Base-by-base conservation (phyloP, 2,329 filamentous ascomycete genomes). In the Lanzia echinophila region DNA sequence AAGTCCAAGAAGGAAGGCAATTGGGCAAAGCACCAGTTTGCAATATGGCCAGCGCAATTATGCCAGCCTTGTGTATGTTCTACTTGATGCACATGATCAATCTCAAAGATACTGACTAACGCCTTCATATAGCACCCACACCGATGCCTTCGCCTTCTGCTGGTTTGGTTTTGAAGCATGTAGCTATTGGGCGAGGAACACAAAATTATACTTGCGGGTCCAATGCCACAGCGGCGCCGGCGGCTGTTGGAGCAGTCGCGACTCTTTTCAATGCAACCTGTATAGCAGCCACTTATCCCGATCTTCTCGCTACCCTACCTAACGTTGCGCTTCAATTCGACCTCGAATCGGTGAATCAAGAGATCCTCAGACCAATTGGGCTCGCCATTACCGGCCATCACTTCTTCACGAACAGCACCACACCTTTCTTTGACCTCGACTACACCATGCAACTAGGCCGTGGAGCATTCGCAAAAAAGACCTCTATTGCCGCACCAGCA, bases 131-230 rank as follows among this genome's bases (percentile, higher is more conserved):
- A 75, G 81, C 76, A 59, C 75, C 82, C 44, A 75, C 75, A 6
- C 72, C 79, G 15, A 77, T 95, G 6, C 83, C 86, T 13, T 59
- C 75, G 7, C 82, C 83, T 13, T 72, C 81, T 0, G 61, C 73
- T 6, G 87, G 84, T 53, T 74, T 88, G 31, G 73, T 67, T 3
- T 76, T 95, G 48, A 79, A 82, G 67, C 88, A 95, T 71, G 86
- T 96, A 52, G 88, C 87, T 67, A 76, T 96, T 58, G 92, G 92
- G 64, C 85, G 89, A 43, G 92, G 92, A 56, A 94, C 88, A 7
- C 85, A 96, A 73, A 96, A 96, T 78, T 97, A 96, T 76, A 95
- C 89, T 49, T 96, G 92, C 76, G 75, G 80, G 55, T 73, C 78
- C 51, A 79, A 86, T 62, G 67, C 79, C 1, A 79, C 79, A 3